These are phyloP conservation scores for Pseudocercospora eumusae DNA, from an alignment of 2,329 filamentous ascomycete species.

Conservation along the genomic window DNA sequence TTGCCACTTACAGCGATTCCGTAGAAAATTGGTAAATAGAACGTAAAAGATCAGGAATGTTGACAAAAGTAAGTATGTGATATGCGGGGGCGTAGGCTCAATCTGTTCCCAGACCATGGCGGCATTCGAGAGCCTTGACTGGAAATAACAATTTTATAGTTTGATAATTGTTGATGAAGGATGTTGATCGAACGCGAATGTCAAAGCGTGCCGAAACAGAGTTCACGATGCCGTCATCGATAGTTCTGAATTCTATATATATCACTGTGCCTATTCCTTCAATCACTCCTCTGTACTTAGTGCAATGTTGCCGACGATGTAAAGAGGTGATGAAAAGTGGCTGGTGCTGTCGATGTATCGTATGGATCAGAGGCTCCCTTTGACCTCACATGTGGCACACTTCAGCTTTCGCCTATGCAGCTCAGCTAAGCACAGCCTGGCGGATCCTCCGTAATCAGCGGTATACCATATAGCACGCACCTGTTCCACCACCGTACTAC, in stretches of 20 bases:
- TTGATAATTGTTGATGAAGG: neutral
- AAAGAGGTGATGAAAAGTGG: too few relatives aligned
- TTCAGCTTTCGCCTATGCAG: slow-evolving; percentile 3
- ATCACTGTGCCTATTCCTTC: too few relatives aligned
- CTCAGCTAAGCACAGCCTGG: slow-evolving; percentile 8
- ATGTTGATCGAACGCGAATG: neutral
- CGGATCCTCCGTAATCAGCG: slow-evolving; percentile 7
- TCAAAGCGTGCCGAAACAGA: neutral
- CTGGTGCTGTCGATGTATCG: too few relatives aligned
- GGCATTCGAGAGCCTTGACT: slow-evolving; percentile 1
- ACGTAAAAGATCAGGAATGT: slow-evolving; percentile 51
- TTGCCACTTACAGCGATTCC: slow-evolving; percentile 41
- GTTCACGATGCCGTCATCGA: neutral
- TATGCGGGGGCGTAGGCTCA: slow-evolving; percentile 49
- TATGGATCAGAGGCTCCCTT: neutral
- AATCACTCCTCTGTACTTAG: too few relatives aligned
- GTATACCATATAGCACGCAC: neutral
- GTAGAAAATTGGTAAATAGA: slow-evolving; percentile 49
- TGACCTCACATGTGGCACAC: neutral
- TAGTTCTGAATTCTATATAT: too few relatives aligned
- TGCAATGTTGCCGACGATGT: too few relatives aligned
- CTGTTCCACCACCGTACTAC: too few relatives aligned
- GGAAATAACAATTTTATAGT: too few relatives aligned
- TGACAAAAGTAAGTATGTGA: slow-evolving; percentile 49
- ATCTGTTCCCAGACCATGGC: slow-evolving; percentile 47